Conservation (phyloP, 1,284 basidiomycete genomes). For the Ceratobasidium sp. region DNA sequence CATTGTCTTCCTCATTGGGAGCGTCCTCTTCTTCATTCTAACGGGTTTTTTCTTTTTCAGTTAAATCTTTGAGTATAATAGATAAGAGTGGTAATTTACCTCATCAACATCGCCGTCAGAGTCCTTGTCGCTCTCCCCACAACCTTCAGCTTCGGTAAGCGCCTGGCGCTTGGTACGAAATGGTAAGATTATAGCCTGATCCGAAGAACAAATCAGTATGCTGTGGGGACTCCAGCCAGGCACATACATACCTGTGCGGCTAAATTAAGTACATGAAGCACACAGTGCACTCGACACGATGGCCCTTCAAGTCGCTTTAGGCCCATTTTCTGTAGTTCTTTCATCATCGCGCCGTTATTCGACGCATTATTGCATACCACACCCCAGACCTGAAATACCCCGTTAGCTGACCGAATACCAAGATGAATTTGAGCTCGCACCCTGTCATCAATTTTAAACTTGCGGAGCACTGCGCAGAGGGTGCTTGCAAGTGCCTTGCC, state of each 20-base stretch:
- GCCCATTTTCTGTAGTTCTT: not conserved
- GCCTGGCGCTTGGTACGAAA: not conserved
- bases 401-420: too few relatives aligned
- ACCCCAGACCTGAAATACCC: conserved; percentile 15
- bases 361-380: conserved; percentile 5
- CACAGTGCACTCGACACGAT: not conserved
- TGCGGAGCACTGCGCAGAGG: not conserved
- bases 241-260: not conserved
- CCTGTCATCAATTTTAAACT: conserved; percentile 18
- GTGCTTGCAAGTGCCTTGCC: not conserved
- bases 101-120: not conserved
- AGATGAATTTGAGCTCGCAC: not conserved
- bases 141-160: not conserved
- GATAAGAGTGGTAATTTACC: not conserved
- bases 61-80: not conserved
- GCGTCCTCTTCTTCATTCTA: not conserved
- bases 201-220: not conserved
- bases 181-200: not conserved
- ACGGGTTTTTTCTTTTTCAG: not conserved
- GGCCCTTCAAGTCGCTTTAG: conserved; percentile 1
- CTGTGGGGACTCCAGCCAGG: too few relatives aligned
- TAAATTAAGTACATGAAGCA: conserved; percentile 12
- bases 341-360: conserved; percentile 12
- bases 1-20: too few relatives aligned
- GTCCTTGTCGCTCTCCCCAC: not conserved